Percentiles rank a stretch among this genome's conserved stretches.
Conservation (phyloP, 371 early-diverging fungal genomes). For the Saksenaea vasiformis region DNA sequence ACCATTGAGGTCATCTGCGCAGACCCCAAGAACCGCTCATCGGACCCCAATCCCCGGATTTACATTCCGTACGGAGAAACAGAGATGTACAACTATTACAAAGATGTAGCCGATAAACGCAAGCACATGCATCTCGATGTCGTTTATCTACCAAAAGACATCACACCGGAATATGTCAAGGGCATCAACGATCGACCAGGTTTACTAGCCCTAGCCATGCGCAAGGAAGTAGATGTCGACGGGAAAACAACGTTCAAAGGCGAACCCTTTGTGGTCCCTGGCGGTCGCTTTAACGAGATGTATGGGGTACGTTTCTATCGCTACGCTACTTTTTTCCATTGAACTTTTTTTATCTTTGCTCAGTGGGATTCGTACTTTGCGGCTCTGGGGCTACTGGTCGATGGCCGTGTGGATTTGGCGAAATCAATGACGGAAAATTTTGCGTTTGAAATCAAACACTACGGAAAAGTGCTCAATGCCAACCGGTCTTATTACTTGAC, state of each 20-base stretch:
- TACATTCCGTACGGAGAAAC: conserved; percentile 84
- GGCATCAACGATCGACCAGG: conserved; percentile 85
- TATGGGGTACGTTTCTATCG: conserved; percentile 62
- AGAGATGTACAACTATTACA: conserved; percentile 78
- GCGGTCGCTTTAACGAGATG: conserved; percentile 98
- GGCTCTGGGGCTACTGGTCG: conserved; percentile 84
- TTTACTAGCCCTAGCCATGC: conserved; percentile 82
- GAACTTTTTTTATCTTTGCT: not conserved
- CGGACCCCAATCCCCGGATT: conserved; percentile 72
- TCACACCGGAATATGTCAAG: conserved; percentile 88
- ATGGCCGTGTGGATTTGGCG: conserved; percentile 82
- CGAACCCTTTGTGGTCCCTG: conserved; percentile 95
- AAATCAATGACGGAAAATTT: conserved; percentile 97
- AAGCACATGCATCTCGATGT: conserved; percentile 76
- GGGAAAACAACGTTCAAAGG: conserved; percentile 64
- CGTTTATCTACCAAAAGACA: conserved; percentile 79
- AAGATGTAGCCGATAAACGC: conserved; percentile 55
- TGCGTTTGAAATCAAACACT: conserved; percentile 92
- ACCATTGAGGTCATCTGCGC: conserved; percentile 83
- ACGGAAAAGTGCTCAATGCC: conserved; percentile 97
- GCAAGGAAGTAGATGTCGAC: conserved; percentile 51
- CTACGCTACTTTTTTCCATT: not conserved
- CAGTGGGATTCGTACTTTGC: conserved; percentile 96
- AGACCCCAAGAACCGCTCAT: conserved; percentile 85
- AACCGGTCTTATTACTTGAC: conserved; percentile 96